Evolutionary conservation across 2,329 filamentous ascomycete species (phyloP), one percentile per base, ranked within the genome.

Genomic region (Lomentospora prolificans): DNA sequence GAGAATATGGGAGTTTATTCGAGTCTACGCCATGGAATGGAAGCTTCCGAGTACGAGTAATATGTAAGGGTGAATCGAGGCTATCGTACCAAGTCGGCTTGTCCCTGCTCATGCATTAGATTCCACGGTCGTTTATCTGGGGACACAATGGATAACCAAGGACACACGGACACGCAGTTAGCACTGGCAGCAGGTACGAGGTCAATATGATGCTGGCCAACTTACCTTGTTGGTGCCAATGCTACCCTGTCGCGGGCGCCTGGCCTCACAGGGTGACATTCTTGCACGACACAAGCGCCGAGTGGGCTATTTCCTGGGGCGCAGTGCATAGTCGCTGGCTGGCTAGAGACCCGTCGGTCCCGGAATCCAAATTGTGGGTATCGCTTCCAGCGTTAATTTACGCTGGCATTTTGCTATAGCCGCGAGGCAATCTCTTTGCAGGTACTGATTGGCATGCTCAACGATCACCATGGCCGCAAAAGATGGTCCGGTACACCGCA

Each of bases 201-300:
- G 19, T 17, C 14, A 41, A 14, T 17, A 41, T 41, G n/a, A n/a
- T n/a, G n/a, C n/a, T n/a, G n/a, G 36, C 36, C 36, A 41, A 41
- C 36, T 17, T 10, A 17, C n/a, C 36, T 17, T 41, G 6, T 17
- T 19, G 6, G 7, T 41, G 36, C 33, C 36, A 17, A 41, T 41
- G 36, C 19, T 4, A 41, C 36, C n/a, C n/a, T 41, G n/a, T 41
- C 36, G 14, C 36, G 12, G 36, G 12, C 36, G n/a, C 19, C n/a
- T 17, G 5, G n/a, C 3, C n/a, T 17, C 19, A 8, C 36, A 41
- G 19, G 36, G 36, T 48, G 6, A 19, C 44, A 22, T 48, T 25
- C 44, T 48, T 48, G 22, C 44, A 22, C 22, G 44, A 22, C 44
- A 48, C 44, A 48, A 48, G 44, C 44, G 44, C 44, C 44, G 44